phyloP scores from a whole-genome alignment of 2,329 filamentous ascomycete genomes.

The Verticillium zaregamsianum region DNA sequence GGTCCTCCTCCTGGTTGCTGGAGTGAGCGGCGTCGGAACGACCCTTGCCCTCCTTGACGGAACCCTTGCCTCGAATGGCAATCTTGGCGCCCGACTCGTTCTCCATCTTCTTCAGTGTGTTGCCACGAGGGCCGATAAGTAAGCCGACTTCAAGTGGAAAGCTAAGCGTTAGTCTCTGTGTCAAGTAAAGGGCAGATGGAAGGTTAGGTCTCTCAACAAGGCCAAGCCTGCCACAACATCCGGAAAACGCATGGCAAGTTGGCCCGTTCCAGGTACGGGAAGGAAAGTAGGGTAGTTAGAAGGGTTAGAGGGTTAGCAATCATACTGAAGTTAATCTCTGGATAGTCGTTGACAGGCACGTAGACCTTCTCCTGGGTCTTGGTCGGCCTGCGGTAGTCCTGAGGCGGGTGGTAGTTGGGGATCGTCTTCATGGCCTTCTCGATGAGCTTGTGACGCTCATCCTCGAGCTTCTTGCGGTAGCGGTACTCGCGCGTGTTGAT shows the following conservation, averaged over 20 bases:
- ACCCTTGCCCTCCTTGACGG: conserved; percentile 98
- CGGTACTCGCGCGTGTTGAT: conserved; percentile 98
- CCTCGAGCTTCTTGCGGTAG: conserved; percentile 95
- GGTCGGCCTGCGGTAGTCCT: conserved; percentile 96
- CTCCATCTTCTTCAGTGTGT: conserved; percentile 99
- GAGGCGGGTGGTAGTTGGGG: conserved; percentile 97
- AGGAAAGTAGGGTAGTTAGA: conserved; percentile 54
- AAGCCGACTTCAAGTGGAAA: conserved; percentile 90
- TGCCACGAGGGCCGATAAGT: conserved; percentile 99
- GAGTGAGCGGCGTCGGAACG: conserved; percentile 98
- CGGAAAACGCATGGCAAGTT: conserved; percentile 29
- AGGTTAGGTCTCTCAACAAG: conserved; percentile 22
- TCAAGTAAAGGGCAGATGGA: conserved; percentile 30
- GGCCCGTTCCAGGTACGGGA: conserved; percentile 37
- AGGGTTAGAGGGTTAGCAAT: conserved; percentile 97
- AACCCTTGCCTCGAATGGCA: conserved; percentile 98
- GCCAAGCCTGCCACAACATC: conserved; percentile 19
- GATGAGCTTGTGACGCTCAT: conserved; percentile 97
- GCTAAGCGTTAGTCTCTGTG: conserved; percentile 84
- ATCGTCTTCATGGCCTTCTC: conserved; percentile 99
- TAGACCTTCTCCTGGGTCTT: conserved; percentile 99
- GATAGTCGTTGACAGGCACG: conserved; percentile 99
- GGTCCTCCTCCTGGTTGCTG: conserved; percentile 99
- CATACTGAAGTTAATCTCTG: conserved; percentile 99
- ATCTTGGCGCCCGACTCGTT: conserved; percentile 96